Percentiles rank a stretch among this genome's conserved stretches.
Evolutionary conservation across 768 basidiomycete species (phyloP).

Genomic region (Pilatotrama ljubarskyi): DNA sequence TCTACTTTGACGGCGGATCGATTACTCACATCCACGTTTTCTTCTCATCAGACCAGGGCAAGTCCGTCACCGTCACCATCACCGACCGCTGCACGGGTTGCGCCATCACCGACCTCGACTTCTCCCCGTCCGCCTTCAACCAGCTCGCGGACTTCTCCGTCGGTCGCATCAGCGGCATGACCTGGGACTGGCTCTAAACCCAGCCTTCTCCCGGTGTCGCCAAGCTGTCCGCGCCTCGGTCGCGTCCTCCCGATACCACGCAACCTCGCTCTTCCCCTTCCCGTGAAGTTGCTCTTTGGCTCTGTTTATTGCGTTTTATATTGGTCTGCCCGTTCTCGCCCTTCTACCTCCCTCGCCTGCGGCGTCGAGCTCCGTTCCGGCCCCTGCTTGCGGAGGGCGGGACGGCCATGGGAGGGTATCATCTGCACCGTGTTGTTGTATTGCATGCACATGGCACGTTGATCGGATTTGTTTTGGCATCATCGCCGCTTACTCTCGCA

Average conservation of each 20-base stretch:
- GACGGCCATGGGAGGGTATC: slow-evolving; percentile 28
- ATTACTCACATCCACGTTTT: neutral
- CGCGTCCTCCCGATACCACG: neutral
- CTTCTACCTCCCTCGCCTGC: slow-evolving; percentile 16
- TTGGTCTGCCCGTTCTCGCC: slow-evolving; percentile 2
- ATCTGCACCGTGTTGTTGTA: slow-evolving; percentile 18
- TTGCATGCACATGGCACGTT: slow-evolving; percentile 18
- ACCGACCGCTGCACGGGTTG: slow-evolving; percentile 69
- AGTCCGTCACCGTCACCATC: slow-evolving; percentile 47
- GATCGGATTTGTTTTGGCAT: slow-evolving; percentile 11
- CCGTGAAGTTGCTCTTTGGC: slow-evolving; percentile 1
- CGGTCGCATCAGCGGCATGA: slow-evolving; percentile 53
- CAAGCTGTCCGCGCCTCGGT: neutral
- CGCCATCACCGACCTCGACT: slow-evolving; percentile 52
- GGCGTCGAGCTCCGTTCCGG: slow-evolving; percentile 22
- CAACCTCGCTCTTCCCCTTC: slow-evolving; percentile 10
- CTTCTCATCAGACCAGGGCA: slow-evolving; percentile 54
- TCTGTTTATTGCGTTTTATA: slow-evolving; percentile 19
- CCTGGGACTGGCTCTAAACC: slow-evolving; percentile 40
- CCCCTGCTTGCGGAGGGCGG: slow-evolving; percentile 29
- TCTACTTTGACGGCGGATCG: slow-evolving; percentile 2
- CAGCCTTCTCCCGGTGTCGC: neutral
- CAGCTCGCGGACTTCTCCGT: slow-evolving; percentile 41
- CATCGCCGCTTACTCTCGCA: neutral
- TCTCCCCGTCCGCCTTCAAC: slow-evolving; percentile 60